These are phyloP conservation scores for Bolboschoenoplectus hybrid DNA, from an alignment of 202 grass and related monocot genomes.

Conservation along the genomic window DNA sequence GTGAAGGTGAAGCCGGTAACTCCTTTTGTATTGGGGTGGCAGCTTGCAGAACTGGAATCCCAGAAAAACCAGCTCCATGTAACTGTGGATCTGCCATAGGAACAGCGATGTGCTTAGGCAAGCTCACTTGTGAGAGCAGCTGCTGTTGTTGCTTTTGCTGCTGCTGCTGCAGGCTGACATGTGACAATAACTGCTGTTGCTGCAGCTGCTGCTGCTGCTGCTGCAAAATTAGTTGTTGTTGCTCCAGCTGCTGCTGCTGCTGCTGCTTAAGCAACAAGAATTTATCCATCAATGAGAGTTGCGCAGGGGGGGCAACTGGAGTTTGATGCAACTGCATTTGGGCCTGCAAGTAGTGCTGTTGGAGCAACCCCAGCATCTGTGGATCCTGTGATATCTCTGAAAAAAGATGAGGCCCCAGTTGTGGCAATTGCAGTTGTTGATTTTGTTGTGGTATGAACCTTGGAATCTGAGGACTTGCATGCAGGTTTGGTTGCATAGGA, in stretches of 20 bases:
- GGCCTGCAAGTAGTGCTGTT: slow-evolving; percentile 83
- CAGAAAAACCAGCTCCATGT: slow-evolving; percentile 28
- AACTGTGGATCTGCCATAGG: slow-evolving; percentile 11
- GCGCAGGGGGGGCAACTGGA: slow-evolving; percentile 56
- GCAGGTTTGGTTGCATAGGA: slow-evolving; percentile 59
- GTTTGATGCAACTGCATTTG: slow-evolving; percentile 83
- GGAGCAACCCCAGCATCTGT: slow-evolving; percentile 64
- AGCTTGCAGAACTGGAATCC: slow-evolving; percentile 29
- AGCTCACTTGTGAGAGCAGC: slow-evolving; percentile 60
- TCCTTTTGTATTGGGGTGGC: slow-evolving; percentile 38
- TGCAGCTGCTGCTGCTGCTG: slow-evolving; percentile 62
- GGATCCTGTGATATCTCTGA: slow-evolving; percentile 81
- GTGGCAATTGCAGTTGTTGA: slow-evolving; percentile 49
- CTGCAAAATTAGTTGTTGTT: slow-evolving; percentile 57
- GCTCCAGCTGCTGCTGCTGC: slow-evolving; percentile 60
- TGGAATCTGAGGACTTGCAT: slow-evolving; percentile 69
- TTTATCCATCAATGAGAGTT: slow-evolving; percentile 85
- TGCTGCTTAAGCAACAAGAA: slow-evolving; percentile 87
- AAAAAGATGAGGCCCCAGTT: slow-evolving; percentile 51
- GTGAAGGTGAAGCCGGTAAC: slow-evolving; percentile 6
- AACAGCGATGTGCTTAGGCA: slow-evolving; percentile 34
- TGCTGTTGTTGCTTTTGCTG: slow-evolving; percentile 62
- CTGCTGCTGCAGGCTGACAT: slow-evolving; percentile 46
- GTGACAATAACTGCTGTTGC: slow-evolving; percentile 73
- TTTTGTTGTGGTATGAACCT: slow-evolving; percentile 55